Base-by-base conservation (phyloP, 441 rosid genomes). In the Cnidoscolus chayamansa region DNA sequence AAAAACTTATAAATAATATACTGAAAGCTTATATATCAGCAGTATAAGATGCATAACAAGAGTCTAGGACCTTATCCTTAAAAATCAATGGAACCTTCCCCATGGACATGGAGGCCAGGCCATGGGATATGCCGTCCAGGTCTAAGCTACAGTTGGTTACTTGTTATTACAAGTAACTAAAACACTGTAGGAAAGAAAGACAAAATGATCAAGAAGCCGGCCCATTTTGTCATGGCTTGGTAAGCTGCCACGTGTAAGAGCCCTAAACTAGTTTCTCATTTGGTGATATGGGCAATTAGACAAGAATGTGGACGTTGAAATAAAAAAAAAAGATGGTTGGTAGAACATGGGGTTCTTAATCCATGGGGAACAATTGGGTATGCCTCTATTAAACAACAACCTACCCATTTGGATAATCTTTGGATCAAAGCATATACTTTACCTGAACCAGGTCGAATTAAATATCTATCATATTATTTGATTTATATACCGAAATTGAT, bases 321-420 rank as follows among this genome's bases (percentile, higher is more conserved):
- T 68, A 54, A 32, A 51, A 53, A 11, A 51, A 10, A 55, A 43
- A 31, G 65, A 8, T 43, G 55, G 67, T 65, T 35, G 70, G 81
- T n/a, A 9, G 78, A 82, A 79, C 86, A 75, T 79, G 86, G 84
- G 58, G 19, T 81, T 85, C 82, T 77, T 70, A 31, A 63, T 63
- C 54, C 53, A 45, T 31, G 45, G 82, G 84, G 37, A 82, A 81
- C 86, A 79, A 66, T 65, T 58, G 63, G 20, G 54, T 13, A 55
- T 4, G 68, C 65, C 57, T 75, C 77, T 45, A 57, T 70, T 76
- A 35, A 35, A 35, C 40, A 35, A 35, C 4, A 35, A 35, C 40
- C 40, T 35, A 35, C 40, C 40, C 40, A 35, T 35, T 35, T 2
- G 40, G 40, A 35, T 4, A 35, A 35, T 2, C 40, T 4, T 35